phyloP scores from a whole-genome alignment of 306 rosid genomes.

The Prinsepia uniflora region DNA sequence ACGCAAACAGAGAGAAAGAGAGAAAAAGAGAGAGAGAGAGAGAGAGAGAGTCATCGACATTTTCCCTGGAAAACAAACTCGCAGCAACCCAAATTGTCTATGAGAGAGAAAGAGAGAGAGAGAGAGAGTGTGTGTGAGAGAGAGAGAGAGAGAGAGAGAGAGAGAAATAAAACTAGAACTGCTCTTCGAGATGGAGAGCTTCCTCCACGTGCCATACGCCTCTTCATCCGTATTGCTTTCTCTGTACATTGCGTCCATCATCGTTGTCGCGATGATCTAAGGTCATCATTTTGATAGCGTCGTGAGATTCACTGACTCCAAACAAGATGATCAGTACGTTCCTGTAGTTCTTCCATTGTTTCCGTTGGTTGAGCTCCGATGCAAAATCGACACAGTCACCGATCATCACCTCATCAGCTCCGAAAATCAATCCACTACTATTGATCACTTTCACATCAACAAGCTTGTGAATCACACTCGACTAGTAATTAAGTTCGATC shows the following conservation, averaged over 20 bases:
- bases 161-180: neutral
- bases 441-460: neutral
- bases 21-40: constrained; percentile 17
- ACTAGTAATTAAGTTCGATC: constrained; percentile 15
- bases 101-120: neutral
- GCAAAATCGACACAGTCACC: neutral
- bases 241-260: constrained; percentile 13
- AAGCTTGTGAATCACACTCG: constrained; percentile 9
- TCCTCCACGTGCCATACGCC: neutral
- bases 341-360: constrained; percentile 4
- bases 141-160: neutral
- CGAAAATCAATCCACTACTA: neutral
- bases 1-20: constrained; percentile 4
- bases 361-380: constrained; percentile 17
- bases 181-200: neutral
- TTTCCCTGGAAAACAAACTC: constrained; percentile 13
- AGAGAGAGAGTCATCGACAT: constrained; percentile 5
- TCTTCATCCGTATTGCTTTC: constrained; percentile 3
- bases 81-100: constrained; percentile 22
- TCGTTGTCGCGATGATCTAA: constrained; percentile 10
- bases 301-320: neutral
- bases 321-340: neutral
- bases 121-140: neutral
- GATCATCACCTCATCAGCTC: constrained; percentile 5
- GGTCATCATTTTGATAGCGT: neutral